phyloP scores from a whole-genome alignment of 805 yeast species.

The Metschnikowia continentalis region DNA sequence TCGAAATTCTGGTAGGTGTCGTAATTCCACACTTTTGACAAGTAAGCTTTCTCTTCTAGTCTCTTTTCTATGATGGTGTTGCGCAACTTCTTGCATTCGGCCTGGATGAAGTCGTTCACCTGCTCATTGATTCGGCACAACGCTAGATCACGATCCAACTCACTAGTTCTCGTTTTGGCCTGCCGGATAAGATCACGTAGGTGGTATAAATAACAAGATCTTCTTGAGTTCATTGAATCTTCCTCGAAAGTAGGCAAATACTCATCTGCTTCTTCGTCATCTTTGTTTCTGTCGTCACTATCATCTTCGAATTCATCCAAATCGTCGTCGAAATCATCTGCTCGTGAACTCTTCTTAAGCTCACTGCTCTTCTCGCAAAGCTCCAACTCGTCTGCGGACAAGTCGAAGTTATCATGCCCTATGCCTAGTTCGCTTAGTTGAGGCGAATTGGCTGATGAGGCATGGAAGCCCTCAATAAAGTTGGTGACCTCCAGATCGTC shows the following conservation, averaged over 20 bases:
- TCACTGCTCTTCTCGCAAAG: conserved; percentile 23
- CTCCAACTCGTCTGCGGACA: conserved; percentile 34
- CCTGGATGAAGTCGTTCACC: conserved; percentile 27
- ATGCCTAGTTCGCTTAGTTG: conserved; percentile 32
- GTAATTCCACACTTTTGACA: conserved; percentile 37
- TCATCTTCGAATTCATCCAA: conserved; percentile 25
- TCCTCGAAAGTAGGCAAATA: conserved; percentile 15
- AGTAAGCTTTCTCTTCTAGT: conserved; percentile 26
- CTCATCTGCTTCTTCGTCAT: conserved; percentile 25
- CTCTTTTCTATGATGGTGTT: conserved; percentile 32
- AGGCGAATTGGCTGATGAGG: conserved; percentile 38
- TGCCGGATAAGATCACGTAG: conserved; percentile 32
- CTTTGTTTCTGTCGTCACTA: conserved; percentile 16
- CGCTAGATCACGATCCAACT: conserved; percentile 32
- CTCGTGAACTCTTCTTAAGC: conserved; percentile 17
- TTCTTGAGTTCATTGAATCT: conserved; percentile 6
- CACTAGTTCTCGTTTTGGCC: conserved; percentile 32
- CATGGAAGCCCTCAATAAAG: conserved; percentile 23
- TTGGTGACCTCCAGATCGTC: conserved; percentile 5
- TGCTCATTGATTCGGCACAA: conserved; percentile 30
- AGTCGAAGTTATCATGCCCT: conserved; percentile 28
- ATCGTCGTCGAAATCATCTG: conserved; percentile 23
- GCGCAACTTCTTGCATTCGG: conserved; percentile 31
- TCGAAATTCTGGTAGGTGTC: conserved; percentile 39
- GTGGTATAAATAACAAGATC: conserved; percentile 21